These are phyloP conservation scores for Debaryomyces subglobosus DNA, from an alignment of 1,139 yeast genomes.

Conservation along the genomic window DNA sequence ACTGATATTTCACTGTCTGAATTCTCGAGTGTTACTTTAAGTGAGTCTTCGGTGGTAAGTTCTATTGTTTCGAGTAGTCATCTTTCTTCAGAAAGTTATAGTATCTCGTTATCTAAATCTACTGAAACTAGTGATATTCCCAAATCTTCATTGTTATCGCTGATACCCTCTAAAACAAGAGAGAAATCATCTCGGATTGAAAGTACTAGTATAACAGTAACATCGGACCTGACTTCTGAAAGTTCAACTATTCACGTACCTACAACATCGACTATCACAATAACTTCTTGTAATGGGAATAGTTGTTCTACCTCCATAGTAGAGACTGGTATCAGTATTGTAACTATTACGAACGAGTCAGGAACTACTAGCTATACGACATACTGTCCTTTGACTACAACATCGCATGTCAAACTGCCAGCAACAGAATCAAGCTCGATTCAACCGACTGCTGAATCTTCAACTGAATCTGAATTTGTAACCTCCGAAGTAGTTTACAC, in stretches of 20 bases:
- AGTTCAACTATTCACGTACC: constrained; percentile 1
- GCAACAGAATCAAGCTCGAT: constrained; percentile 6
- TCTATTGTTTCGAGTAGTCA: background rate
- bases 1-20: background rate
- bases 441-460: background rate
- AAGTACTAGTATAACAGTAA: background rate
- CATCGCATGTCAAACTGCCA: background rate
- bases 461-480: background rate
- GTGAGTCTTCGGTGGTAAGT: background rate
- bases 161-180: background rate
- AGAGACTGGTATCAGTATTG: constrained; percentile 10
- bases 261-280: constrained; percentile 20
- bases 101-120: background rate
- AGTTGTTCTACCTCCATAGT: constrained; percentile 14
- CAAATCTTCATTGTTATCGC: background rate
- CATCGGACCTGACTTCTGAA: background rate
- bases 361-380: constrained; percentile 28
- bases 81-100: background rate
- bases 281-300: constrained; percentile 21
- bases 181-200: background rate
- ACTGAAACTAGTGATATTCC: background rate
- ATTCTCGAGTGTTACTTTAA: background rate
- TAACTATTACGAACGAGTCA: constrained; percentile 15
- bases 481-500: constrained; percentile 1
- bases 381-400: constrained; percentile 19